Base-by-base conservation (phyloP, 441 rosid genomes). In the Erysimum cheiri region DNA sequence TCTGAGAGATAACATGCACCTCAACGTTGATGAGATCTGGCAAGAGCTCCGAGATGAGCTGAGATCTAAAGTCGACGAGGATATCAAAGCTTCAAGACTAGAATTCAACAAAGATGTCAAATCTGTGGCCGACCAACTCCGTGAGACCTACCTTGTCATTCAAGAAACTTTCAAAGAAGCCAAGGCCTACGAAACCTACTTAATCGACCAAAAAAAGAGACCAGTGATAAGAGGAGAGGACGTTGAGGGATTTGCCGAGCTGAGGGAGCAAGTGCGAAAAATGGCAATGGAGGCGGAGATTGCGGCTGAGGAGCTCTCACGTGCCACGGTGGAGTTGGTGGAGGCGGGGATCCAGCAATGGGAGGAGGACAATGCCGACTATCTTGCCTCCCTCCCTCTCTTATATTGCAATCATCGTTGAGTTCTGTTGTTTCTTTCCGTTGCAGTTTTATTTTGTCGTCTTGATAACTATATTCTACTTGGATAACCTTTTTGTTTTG, bases 281-380 rank as follows among this genome's bases (percentile, higher is more conserved):
- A 35, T 72, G 43, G 60, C 58, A 0, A 13, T 64, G 5, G 70
- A 72, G 63, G 59, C 76, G 0, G 64, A 72, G 50, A 26, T 55
- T 36, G 56, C 56, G 0, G 47, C 55, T 6, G 69, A 71, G 36
- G 75, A 71, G 63, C 55, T 53, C 32, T 8, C 49, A 26, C 49
- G 50, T 26, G 58, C n/a, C 5, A 53, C 31, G 11, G 14, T 46
- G 62, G 63, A 62, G 63, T 33, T 71, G 63, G 75, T 71, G 24
- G 64, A 64, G 29, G 70, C 60, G 0, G 44, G 58, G 44, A 33
- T 72, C 32, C 59, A 72, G 39, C 71, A 64, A 57, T 64, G 76
- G 76, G 76, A 72, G 53, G 70, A 72, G 17, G 76, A 72, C 59
- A 64, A 72, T 11, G 64, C 64, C 32, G 65, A 72, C 50, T 72